Base-by-base conservation (phyloP, 495 filamentous ascomycete genomes). In the Umbilicaria muhlenbergii region DNA sequence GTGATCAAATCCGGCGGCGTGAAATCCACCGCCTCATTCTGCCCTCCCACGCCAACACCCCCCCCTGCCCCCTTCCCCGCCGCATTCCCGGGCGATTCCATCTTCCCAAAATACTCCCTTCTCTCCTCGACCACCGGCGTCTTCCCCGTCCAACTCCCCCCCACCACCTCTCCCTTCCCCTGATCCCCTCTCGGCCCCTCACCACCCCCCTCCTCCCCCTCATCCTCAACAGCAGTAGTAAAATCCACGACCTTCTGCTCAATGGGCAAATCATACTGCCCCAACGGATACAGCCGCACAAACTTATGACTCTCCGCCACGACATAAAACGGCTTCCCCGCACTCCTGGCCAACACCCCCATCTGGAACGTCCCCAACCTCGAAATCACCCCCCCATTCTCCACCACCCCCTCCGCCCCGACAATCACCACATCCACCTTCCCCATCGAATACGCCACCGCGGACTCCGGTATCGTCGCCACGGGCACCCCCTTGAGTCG, bases 301-400 rank as follows among this genome's bases (percentile, higher is more conserved):
- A 93, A 92, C 61, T 93, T 98, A 65, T 98, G 89, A 51, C 84
- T 93, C 60, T 98, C 91, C 4, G 84, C 84, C 6, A 86, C 86
- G 18, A 93, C 87, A 55, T 87, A 93, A 57, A 96, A 84, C 0
- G 82, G 81, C 55, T 85, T 86, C 5, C 75, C 72, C 45, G 78
- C 75, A 3, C 75, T 73, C 49, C 84, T 86, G 35, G 86, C 84
- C 38, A 94, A 66, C 38, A 83, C 62, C 0, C 85, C 87, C 40
- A 96, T 77, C 64, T 95, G 91, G 49, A 83, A 86, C 5, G 91
- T 95, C 17, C 91, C 91, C 69, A 96, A 73, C 38, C 87, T 67
- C 34, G 78, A 86, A 47, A 98, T 83, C 44, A 95, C 78, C 19
- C 89, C 88, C 14, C 91, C 91, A 58, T 95, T 92, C 52, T 92